Base-by-base conservation (phyloP, 164 flowering plant species). In the Litsea cubeba region DNA sequence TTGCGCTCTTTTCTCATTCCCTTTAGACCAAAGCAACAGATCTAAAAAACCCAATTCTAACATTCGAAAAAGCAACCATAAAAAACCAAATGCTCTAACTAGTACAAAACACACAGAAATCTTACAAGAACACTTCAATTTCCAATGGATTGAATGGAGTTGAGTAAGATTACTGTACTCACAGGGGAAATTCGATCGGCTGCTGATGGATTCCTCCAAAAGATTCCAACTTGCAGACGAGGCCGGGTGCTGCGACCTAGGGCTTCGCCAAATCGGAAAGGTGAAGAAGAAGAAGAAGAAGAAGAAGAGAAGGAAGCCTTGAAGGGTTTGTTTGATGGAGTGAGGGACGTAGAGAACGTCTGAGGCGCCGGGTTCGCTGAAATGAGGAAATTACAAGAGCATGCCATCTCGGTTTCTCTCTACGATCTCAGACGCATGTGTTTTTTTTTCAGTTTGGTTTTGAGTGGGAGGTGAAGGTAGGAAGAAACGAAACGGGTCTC, bases 341-440 rank as follows among this genome's bases (percentile, higher is more conserved):
- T 23, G 54, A 25, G 50, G 5, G 77, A 62, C 35, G 54, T 69
- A 70, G n/a, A 64, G 78, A 10, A n/a, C 68, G 62, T 40, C 3
- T 62, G 74, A 64, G 77, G 30, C 50, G 28, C 2, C 20, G 73
- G 70, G 23, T 69, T 75, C 25, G 73, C 63, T n/a, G 25, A 12
- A n/a, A 72, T 50, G 5, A 70, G 65, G 58, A 72, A 63, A 64
- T 18, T 46, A 51, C 54, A n/a, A 62, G 32, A 58, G 66, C 51
- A 69, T 25, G 79, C 78, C 76, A 72, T 30, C 30, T 30, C 75
- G 60, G 24, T 63, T 64, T 76, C 78, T 76, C 72, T 60, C 72
- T 68, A 40, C 46, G 10, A 40, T 40, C 51, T 22, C 63, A 28
- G 65, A 14, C 74, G 1, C 71, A 40, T 7, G 46, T 7, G 46